Conservation (phyloP, 176 grass and related monocot genomes). For the Rhynchospora pubera region DNA sequence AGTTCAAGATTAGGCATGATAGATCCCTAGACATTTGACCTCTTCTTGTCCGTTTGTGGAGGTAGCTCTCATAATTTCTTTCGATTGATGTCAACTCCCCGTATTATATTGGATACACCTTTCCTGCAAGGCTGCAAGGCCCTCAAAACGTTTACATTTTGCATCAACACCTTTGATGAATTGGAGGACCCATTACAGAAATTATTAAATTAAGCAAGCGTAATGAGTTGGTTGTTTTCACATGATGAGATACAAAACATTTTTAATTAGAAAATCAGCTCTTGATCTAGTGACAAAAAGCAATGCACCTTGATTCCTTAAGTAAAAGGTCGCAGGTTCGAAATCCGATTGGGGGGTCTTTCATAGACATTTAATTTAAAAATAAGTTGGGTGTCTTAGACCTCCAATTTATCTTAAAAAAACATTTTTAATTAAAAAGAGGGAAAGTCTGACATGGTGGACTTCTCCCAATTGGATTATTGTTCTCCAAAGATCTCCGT, state of each 20-base stretch:
- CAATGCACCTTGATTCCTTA: no score
- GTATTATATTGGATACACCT: not conserved
- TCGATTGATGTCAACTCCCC: not conserved
- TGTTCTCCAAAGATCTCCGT: no score
- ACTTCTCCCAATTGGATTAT: no score
- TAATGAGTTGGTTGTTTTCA: not conserved
- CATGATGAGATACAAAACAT: not conserved
- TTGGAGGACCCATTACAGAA: not conserved
- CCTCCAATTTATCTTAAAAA: no score
- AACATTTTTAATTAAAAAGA: no score
- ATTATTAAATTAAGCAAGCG: not conserved
- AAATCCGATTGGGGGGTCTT: no score
- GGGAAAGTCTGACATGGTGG: no score
- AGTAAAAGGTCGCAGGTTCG: no score
- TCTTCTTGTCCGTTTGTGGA: not conserved
- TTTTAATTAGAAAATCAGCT: no score
- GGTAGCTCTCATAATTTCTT: not conserved
- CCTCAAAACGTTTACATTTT: not conserved
- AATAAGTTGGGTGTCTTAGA: no score
- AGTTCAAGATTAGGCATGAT: not conserved
- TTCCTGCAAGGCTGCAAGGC: not conserved
- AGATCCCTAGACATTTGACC: not conserved
- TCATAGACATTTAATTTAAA: no score
- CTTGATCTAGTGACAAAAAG: no score
- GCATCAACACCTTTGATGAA: not conserved